Evolutionary conservation across 2,329 filamentous ascomycete genomes (phyloP).

Genomic region (Elsinoe perseae): DNA sequence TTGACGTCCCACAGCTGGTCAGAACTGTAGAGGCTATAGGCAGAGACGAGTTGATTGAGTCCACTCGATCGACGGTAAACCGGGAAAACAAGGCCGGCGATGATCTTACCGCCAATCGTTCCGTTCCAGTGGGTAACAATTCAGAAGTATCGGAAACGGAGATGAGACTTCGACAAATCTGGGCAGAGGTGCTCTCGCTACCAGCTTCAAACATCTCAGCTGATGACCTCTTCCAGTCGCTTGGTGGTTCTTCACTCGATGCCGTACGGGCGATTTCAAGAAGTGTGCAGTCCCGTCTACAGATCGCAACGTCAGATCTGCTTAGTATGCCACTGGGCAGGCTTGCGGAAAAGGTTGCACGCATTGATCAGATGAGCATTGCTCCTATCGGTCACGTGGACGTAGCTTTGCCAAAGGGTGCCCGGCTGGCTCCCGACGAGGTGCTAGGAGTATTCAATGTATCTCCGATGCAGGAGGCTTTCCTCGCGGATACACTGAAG

Average conservation of each 20-base stretch:
- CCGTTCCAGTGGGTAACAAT: too few relatives aligned
- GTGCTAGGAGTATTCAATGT: not conserved
- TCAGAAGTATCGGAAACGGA: conserved; percentile 19
- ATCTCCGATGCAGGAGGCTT: not conserved
- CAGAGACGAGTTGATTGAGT: not conserved
- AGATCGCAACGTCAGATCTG: not conserved
- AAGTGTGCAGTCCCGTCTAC: not conserved
- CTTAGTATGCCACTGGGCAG: not conserved
- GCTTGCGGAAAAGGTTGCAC: not conserved
- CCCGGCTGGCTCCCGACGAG: not conserved
- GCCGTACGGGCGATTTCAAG: not conserved
- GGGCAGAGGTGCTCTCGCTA: conserved; percentile 42
- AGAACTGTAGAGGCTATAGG: not conserved
- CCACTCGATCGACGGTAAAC: not conserved
- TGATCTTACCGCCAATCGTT: too few relatives aligned
- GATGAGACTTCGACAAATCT: conserved; percentile 30
- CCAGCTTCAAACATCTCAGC: conserved; percentile 33
- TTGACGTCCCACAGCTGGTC: conserved; percentile 24
- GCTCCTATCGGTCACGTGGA: not conserved
- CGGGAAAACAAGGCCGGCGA: too few relatives aligned
- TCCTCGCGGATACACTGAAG: not conserved
- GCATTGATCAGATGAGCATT: conserved; percentile 8
- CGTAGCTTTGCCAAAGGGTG: not conserved
- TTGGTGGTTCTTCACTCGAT: not conserved
- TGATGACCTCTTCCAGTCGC: not conserved